Conservation (phyloP, 2,329 filamentous ascomycete genomes). For the Nothomitra cinnamomea region DNA sequence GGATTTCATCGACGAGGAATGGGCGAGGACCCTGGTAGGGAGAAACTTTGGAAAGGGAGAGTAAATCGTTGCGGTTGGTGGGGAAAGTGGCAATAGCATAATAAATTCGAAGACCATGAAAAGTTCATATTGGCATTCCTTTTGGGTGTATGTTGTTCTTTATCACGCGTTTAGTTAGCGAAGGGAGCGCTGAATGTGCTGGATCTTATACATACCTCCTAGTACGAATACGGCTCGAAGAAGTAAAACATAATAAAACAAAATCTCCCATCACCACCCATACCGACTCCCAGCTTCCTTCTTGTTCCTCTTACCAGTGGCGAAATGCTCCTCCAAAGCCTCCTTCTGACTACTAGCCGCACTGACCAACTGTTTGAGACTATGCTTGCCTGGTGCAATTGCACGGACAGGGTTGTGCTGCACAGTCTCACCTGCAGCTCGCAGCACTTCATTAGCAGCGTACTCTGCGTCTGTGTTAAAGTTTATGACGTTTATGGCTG, state of each 20-base stretch:
- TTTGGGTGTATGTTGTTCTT: no score
- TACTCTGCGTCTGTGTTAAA: conserved; percentile 89
- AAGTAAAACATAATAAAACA: neutral
- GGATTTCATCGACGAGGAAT: neutral
- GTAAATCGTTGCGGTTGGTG: no score
- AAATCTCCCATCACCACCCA: conserved; percentile 44
- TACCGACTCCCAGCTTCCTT: conserved; percentile 69
- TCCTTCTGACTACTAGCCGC: conserved; percentile 69
- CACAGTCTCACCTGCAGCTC: conserved; percentile 49
- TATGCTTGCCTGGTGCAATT: conserved; percentile 80
- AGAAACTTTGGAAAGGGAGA: neutral
- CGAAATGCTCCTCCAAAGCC: conserved; percentile 83
- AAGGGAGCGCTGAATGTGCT: no score
- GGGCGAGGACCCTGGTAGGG: neutral
- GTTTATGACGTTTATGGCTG: conserved; percentile 53
- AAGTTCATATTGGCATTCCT: no score
- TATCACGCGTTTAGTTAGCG: no score
- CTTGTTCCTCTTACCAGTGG: conserved; percentile 59
- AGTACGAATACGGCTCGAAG: neutral
- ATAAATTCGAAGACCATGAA: no score
- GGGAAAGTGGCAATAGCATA: no score
- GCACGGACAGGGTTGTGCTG: conserved; percentile 68
- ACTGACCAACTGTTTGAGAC: conserved; percentile 69
- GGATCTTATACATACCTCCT: no score
- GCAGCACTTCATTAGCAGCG: conserved; percentile 60